These are phyloP conservation scores for Kuraishia hungarica DNA, from an alignment of 805 yeast species.

Conservation along the genomic window DNA sequence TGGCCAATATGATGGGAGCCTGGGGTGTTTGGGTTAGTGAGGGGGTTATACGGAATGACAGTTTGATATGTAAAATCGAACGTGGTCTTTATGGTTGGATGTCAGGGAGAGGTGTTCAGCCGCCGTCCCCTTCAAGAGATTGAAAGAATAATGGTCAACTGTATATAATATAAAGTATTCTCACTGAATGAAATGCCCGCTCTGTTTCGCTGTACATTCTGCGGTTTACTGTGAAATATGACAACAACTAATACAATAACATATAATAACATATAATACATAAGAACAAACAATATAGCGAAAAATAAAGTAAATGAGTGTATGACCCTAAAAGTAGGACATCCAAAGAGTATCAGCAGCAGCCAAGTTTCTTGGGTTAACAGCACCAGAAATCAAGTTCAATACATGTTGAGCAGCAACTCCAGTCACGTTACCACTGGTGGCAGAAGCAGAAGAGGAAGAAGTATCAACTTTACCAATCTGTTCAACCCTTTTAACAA, in stretches of 20 bases:
- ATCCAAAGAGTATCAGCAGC: constrained; percentile 89
- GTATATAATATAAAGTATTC: too few relatives aligned
- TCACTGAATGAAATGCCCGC: too few relatives aligned
- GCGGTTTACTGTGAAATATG: too few relatives aligned
- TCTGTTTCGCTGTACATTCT: too few relatives aligned
- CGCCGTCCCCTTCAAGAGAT: neutral
- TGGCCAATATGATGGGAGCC: constrained; percentile 93
- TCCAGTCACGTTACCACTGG: constrained; percentile 41
- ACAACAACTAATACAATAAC: too few relatives aligned
- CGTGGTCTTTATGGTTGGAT: constrained; percentile 20
- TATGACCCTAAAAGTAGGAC: constrained; percentile 87
- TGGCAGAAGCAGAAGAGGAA: neutral
- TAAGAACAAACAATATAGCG: neutral
- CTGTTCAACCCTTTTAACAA: constrained; percentile 70
- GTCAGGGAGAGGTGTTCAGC: neutral
- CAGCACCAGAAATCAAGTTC: constrained; percentile 90
- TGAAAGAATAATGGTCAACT: neutral
- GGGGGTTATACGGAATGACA: constrained; percentile 57
- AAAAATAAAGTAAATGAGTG: too few relatives aligned
- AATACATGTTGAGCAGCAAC: constrained; percentile 84
- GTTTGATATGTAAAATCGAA: constrained; percentile 45
- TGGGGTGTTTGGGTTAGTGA: constrained; percentile 75
- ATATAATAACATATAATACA: too few relatives aligned
- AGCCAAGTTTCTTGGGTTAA: constrained; percentile 88
- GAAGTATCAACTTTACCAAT: constrained; percentile 42